Evolutionary conservation across 495 filamentous ascomycete species (phyloP).

Genomic region (Penicillium diatomitis): DNA sequence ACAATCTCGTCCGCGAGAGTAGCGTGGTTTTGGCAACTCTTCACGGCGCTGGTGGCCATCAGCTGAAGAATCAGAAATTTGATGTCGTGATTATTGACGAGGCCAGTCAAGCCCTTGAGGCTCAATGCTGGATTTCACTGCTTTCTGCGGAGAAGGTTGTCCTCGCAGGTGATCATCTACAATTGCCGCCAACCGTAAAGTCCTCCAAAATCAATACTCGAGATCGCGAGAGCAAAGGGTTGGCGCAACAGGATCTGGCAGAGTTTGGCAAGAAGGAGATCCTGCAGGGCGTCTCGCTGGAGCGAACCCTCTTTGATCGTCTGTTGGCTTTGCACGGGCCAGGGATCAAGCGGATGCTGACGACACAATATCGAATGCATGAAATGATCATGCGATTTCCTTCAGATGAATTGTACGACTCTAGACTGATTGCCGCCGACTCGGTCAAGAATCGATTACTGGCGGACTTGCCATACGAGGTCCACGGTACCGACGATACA

Average conservation of each 20-base stretch:
- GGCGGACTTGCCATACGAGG: conserved; percentile 66
- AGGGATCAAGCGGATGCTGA: conserved; percentile 84
- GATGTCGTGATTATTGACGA: conserved; percentile 95
- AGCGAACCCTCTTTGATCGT: conserved; percentile 85
- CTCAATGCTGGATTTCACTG: conserved; percentile 96
- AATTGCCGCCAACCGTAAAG: conserved; percentile 92
- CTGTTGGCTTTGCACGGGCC: conserved; percentile 74
- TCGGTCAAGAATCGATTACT: conserved; percentile 66
- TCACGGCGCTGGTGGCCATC: conserved; percentile 83
- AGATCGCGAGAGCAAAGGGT: conserved; percentile 10
- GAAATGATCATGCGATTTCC: conserved; percentile 91
- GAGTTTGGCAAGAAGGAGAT: conserved; percentile 17
- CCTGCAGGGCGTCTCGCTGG: conserved; percentile 49
- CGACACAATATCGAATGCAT: conserved; percentile 99
- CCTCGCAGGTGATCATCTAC: conserved; percentile 88
- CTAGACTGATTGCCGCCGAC: conserved; percentile 68
- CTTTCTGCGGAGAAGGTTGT: conserved; percentile 74
- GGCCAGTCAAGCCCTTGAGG: conserved; percentile 90
- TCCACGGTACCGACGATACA: conserved; percentile 79
- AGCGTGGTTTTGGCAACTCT: conserved; percentile 87
- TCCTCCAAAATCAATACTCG: conserved; percentile 31
- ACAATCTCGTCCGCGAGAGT: conserved; percentile 61
- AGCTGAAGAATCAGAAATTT: conserved; percentile 71
- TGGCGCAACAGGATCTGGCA: conserved; percentile 7
- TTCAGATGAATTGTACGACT: conserved; percentile 79